Evolutionary conservation across 352 stramenopile species (phyloP).

Genomic region (Plasmopara muralis): DNA sequence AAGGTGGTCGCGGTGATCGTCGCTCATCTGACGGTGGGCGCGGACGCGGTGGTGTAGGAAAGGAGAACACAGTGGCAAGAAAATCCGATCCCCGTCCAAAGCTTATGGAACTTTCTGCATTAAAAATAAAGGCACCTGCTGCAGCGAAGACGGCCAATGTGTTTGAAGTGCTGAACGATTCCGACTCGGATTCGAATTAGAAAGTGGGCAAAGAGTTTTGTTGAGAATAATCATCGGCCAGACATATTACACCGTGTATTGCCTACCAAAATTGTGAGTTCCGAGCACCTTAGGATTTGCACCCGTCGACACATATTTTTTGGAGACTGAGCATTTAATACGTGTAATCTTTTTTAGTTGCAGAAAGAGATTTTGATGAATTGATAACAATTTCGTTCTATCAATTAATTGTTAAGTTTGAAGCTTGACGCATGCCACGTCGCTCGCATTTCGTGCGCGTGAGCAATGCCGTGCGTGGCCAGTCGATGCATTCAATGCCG

Average conservation of each 20-base stretch:
- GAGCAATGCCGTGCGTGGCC: conserved; percentile 9
- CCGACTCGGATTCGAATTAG: conserved; percentile 68
- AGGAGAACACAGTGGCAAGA: conserved; percentile 25
- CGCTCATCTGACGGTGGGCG: conserved; percentile 19
- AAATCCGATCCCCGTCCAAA: conserved; percentile 50
- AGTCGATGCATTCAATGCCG: conserved; percentile 17
- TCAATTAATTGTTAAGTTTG: no score
- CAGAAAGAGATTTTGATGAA: no score
- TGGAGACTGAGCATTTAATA: no score
- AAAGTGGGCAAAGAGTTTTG: not conserved
- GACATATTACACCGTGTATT: no score
- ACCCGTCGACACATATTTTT: no score
- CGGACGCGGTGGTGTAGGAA: conserved; percentile 18
- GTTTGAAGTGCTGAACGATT: conserved; percentile 54
- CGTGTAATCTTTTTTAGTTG: no score
- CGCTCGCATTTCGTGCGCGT: not conserved
- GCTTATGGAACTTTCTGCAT: conserved; percentile 36
- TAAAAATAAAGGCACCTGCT: conserved; percentile 39
- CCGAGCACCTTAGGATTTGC: no score
- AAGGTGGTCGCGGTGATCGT: no score
- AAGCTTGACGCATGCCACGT: no score
- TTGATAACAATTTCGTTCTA: no score
- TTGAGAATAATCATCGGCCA: no score
- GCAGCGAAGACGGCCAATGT: conserved; percentile 64
- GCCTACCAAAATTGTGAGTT: no score